Conservation (phyloP, 1,284 basidiomycete species). For the Irpex sp. region DNA sequence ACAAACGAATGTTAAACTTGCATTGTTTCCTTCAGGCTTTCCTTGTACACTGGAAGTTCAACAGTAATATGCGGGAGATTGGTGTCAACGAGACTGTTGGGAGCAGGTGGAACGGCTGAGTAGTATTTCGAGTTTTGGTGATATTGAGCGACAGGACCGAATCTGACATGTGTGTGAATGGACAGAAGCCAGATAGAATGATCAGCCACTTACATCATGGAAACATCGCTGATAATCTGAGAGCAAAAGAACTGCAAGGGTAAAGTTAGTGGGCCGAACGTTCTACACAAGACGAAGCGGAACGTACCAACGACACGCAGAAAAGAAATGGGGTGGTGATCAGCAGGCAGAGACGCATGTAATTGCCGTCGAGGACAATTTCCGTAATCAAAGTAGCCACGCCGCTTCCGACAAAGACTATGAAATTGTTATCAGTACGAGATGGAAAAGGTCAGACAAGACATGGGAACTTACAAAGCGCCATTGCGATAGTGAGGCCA, state of each 20-base stretch:
- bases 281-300: too few species aligned
- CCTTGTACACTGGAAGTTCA: conserved; percentile 82
- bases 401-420: conserved; percentile 65
- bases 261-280: background rate
- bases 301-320: conserved; percentile 65
- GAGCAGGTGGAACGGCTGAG: conserved; percentile 53
- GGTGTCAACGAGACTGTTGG: conserved; percentile 60
- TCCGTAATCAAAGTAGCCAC: conserved; percentile 59
- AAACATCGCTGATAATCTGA: conserved; percentile 57
- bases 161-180: conserved; percentile 25
- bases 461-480: conserved; percentile 46
- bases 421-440: background rate
- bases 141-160: conserved; percentile 75
- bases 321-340: conserved; percentile 66
- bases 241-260: conserved; percentile 57
- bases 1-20: conserved; percentile 31
- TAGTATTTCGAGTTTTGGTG: conserved; percentile 74
- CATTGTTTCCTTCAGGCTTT: conserved; percentile 67
- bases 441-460: background rate
- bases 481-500: conserved; percentile 65
- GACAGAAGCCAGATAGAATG: conserved; percentile 11
- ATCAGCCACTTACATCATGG: conserved; percentile 44
- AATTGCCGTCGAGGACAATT: conserved; percentile 62
- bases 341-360: conserved; percentile 60
- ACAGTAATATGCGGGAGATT: conserved; percentile 72